Conservation (phyloP, 2,329 filamentous ascomycete genomes). For the Aspergillus eucalypticola region DNA sequence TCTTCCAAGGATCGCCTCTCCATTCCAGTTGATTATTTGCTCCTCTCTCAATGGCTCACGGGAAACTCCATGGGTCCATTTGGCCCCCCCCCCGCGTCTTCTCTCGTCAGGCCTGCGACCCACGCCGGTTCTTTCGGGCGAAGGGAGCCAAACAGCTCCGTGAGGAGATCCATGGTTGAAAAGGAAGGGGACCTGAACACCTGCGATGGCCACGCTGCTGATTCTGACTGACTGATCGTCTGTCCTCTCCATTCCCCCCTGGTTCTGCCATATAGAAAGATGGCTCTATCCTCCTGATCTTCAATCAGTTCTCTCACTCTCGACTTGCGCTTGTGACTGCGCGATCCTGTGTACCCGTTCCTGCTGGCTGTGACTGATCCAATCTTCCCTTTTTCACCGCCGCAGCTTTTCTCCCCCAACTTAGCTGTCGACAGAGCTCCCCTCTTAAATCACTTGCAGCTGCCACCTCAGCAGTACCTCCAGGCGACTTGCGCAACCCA, state of each 20-base stretch:
- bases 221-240: not conserved
- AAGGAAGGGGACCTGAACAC: not conserved
- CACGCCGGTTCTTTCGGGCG: constrained; percentile 17
- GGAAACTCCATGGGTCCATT: not conserved
- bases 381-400: not conserved
- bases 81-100: constrained; percentile 11
- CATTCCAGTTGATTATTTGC: not conserved
- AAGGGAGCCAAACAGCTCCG: constrained; percentile 15
- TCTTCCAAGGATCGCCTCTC: not conserved
- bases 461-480: not conserved
- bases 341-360: not conserved
- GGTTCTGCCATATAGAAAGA: not conserved
- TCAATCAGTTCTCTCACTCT: not conserved
- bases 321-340: not conserved
- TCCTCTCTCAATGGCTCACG: not conserved
- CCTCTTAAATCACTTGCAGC: not conserved
- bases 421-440: not conserved
- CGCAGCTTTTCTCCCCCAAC: not conserved
- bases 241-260: not conserved
- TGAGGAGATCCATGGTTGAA: not conserved
- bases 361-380: too few relatives aligned
- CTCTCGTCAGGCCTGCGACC: not conserved
- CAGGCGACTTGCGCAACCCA: too few relatives aligned
- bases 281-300: not conserved
- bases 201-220: not conserved